Evolutionary conservation across 2,329 filamentous ascomycete genomes (phyloP).

Genomic region (Sporothrix pseudoabietina): DNA sequence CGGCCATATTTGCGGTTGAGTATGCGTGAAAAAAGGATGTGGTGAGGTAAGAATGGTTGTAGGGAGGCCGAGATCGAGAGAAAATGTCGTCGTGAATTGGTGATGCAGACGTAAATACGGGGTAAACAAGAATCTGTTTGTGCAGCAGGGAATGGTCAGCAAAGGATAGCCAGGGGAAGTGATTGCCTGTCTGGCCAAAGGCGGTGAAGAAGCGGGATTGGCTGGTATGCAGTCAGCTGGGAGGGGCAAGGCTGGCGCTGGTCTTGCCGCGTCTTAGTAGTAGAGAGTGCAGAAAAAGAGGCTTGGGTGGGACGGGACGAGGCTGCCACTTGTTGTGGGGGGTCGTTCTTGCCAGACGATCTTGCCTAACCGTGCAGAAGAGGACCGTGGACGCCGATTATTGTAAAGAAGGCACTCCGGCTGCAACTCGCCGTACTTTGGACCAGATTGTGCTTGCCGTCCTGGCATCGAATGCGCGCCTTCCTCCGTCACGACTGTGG

Average conservation of each 20-base stretch:
- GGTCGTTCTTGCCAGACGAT: neutral
- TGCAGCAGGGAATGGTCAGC: slow-evolving; percentile 10
- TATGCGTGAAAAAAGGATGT: neutral
- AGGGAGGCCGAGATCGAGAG: neutral
- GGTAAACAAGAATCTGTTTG: slow-evolving; percentile 16
- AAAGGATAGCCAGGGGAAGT: slow-evolving; percentile 2
- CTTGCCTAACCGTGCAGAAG: neutral
- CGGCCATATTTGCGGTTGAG: slow-evolving; percentile 28
- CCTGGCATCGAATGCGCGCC: too few relatives aligned
- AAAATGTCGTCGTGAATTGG: neutral
- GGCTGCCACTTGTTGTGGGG: slow-evolving; percentile 18
- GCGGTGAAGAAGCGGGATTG: slow-evolving; percentile 26
- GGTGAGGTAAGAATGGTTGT: neutral
- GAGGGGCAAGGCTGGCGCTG: slow-evolving; percentile 26
- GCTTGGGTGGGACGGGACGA: slow-evolving; percentile 20
- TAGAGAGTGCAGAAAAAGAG: neutral
- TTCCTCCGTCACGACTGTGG: neutral
- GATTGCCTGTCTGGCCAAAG: slow-evolving; percentile 17
- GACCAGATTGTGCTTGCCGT: slow-evolving; percentile 11
- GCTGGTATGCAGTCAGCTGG: neutral
- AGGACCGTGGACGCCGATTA: neutral
- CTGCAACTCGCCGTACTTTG: neutral
- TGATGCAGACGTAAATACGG: slow-evolving; percentile 18
- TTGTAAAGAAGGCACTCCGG: neutral
- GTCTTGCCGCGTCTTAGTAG: neutral